phyloP scores from a whole-genome alignment of 129 eudicot species.

The Cynara cardunculus region DNA sequence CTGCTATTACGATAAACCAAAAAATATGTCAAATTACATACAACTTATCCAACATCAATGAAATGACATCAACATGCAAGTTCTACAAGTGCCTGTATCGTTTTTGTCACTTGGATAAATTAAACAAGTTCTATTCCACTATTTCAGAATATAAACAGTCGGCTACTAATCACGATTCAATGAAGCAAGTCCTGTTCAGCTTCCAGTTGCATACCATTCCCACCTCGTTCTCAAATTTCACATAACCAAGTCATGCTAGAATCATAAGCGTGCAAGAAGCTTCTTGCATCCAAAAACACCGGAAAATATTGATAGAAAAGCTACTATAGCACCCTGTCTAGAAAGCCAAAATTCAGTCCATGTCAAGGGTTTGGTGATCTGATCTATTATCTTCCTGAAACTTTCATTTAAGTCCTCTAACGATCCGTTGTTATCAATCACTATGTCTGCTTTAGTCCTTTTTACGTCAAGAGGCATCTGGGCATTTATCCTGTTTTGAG shows the following conservation, averaged over 20 bases:
- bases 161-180: neutral
- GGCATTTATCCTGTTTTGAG: slow-evolving; percentile 73
- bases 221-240: neutral
- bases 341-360: slow-evolving; percentile 90
- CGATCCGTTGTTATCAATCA: slow-evolving; percentile 75
- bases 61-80: neutral
- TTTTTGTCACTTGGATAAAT: neutral
- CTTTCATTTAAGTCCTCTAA: slow-evolving; percentile 61
- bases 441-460: slow-evolving; percentile 68
- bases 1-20: neutral
- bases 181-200: neutral
- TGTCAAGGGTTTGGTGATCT: slow-evolving; percentile 75
- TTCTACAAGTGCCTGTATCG: neutral
- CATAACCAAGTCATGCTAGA: neutral
- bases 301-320: slow-evolving; percentile 43
- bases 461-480: slow-evolving; percentile 87
- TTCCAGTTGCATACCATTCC: neutral
- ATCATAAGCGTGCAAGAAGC: slow-evolving; percentile 28
- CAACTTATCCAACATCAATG: neutral
- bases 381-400: slow-evolving; percentile 49
- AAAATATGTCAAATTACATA: neutral
- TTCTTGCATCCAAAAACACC: slow-evolving; percentile 59
- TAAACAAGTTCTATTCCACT: neutral
- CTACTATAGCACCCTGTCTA: slow-evolving; percentile 67
- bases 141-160: neutral